Percentiles rank a stretch among this genome's conserved stretches.
Evolutionary conservation across 2,329 filamentous ascomycete genomes (phyloP).

Genomic region (Fusarium subglutinans): DNA sequence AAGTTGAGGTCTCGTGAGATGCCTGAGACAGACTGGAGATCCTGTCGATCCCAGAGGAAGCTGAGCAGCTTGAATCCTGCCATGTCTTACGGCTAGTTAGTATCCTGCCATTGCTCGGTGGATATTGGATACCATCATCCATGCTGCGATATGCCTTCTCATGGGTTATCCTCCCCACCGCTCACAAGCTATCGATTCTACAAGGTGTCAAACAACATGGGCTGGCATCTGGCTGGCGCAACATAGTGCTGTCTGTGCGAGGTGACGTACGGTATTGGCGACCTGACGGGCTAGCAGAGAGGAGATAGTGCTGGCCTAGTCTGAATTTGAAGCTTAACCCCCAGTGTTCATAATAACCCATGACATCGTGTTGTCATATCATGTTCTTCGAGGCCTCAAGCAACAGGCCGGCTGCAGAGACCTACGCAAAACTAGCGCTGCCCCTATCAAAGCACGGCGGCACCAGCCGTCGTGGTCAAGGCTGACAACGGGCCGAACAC

Average conservation of each 20-base stretch:
- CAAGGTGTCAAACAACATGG: slow-evolving; percentile 18
- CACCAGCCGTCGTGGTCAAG: slow-evolving; percentile 31
- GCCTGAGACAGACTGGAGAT: slow-evolving; percentile 20
- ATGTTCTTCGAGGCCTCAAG: slow-evolving; percentile 22
- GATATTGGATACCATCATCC: slow-evolving; percentile 11
- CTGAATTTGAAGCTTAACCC: slow-evolving; percentile 23
- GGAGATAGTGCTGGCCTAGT: slow-evolving; percentile 16
- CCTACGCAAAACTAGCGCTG: slow-evolving; percentile 29
- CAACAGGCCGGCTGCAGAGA: slow-evolving; percentile 35
- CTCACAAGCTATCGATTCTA: slow-evolving; percentile 21
- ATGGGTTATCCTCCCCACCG: slow-evolving; percentile 12
- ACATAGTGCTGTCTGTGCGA: slow-evolving; percentile 20
- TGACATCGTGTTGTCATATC: slow-evolving; percentile 41
- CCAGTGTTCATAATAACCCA: slow-evolving; percentile 14
- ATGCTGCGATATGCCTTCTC: slow-evolving; percentile 20
- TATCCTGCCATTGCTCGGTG: slow-evolving; percentile 1
- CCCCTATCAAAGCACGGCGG: slow-evolving; percentile 32
- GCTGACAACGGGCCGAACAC: slow-evolving; percentile 21
- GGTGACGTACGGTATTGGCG: slow-evolving; percentile 35
- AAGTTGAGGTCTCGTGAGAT: slow-evolving; percentile 33
- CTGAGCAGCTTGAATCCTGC: slow-evolving; percentile 18
- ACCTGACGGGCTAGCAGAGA: slow-evolving; percentile 9
- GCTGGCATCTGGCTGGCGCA: slow-evolving; percentile 14
- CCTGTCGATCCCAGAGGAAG: slow-evolving; percentile 25
- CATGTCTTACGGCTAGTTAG: slow-evolving; percentile 11